Evolutionary conservation across 306 rosid species (phyloP).

Genomic region (Vigna nakashimae): DNA sequence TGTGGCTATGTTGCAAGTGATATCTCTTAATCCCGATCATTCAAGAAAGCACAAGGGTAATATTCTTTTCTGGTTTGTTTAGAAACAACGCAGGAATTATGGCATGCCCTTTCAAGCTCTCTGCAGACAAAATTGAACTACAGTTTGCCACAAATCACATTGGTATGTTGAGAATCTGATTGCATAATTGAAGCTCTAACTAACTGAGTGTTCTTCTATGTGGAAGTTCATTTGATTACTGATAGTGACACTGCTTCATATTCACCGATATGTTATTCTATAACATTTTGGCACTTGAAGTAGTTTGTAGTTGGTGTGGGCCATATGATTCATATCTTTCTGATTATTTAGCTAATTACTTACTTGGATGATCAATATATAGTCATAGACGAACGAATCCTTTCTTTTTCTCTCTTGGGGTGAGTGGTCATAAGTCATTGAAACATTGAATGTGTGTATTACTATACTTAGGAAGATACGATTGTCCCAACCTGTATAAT

Average conservation of each 20-base stretch:
- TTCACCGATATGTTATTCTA: neutral
- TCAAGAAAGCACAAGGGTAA: conserved; percentile 26
- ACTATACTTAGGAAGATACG: neutral
- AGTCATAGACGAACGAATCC: neutral
- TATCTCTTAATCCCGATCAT: conserved; percentile 31
- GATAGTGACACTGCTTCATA: conserved; percentile 5
- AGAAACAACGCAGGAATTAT: conserved; percentile 97
- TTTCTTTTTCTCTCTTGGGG: neutral
- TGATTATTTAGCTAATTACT: neutral
- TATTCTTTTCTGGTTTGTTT: conserved; percentile 50
- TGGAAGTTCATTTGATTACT: conserved; percentile 25
- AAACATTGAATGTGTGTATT: neutral
- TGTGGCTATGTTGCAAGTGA: conserved; percentile 9
- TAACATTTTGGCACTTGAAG: conserved; percentile 1
- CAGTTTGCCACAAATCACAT: conserved; percentile 93
- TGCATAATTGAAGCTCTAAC: neutral
- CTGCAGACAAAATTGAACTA: conserved; percentile 81
- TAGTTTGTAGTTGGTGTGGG: neutral
- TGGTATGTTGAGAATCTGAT: conserved; percentile 52
- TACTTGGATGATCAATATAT: neutral
- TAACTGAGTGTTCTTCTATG: neutral
- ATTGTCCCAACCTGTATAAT: conserved; percentile 22
- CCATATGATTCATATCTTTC: neutral
- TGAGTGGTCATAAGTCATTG: neutral
- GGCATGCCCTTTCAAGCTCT: conserved; percentile 83